Evolutionary conservation across 768 basidiomycete genomes (phyloP), one percentile per base, ranked within the genome.

Genomic region (Boletus barrowsii): DNA sequence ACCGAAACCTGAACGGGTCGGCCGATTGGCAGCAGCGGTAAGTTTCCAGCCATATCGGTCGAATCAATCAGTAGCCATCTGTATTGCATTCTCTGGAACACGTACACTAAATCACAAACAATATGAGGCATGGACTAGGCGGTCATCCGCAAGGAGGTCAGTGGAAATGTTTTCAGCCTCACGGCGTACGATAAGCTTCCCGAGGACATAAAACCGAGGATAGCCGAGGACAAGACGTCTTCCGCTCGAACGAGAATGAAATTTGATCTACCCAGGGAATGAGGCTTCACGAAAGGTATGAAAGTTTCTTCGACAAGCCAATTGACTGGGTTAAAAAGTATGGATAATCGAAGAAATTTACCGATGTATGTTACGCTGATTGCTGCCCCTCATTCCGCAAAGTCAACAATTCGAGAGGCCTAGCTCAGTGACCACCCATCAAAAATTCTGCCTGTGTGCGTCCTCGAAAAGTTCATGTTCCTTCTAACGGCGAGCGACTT

Each of bases 201-300:
- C 20, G 9, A 51, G 15, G n/a, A 39, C 10, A 29, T 37, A 29
- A 55, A 50, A 22, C 40, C 32, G 22, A 36, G 47, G 43, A 52
- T 42, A 47, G 29, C 39, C 32, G 37, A 26, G 39, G 42, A 47
- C 20, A 29, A 42, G 20, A 26, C 6, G 36, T 26, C 46, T 46
- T 45, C 18, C 17, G 20, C 43, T 13, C 24, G 35, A 35, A 56
- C 57, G 53, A 61, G 56, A 49, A 26, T 54, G 62, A 40, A 53
- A 10, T 2, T 56, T 47, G 14, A 46, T 72, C 54, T 71, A 10
- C 67, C 62, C 67, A 71, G 66, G 67, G 68, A 72, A 72, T 68
- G 68, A 72, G 70, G 63, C 71, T 43, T 33, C 58, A 49, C 22
- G 58, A 45, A 54, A 55, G 65, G 60, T 48, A 30, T 26, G 35